These are phyloP conservation scores for Planoprotostelium fungivorum DNA, from an alignment of 78 protist genomes.

Conservation along the genomic window DNA sequence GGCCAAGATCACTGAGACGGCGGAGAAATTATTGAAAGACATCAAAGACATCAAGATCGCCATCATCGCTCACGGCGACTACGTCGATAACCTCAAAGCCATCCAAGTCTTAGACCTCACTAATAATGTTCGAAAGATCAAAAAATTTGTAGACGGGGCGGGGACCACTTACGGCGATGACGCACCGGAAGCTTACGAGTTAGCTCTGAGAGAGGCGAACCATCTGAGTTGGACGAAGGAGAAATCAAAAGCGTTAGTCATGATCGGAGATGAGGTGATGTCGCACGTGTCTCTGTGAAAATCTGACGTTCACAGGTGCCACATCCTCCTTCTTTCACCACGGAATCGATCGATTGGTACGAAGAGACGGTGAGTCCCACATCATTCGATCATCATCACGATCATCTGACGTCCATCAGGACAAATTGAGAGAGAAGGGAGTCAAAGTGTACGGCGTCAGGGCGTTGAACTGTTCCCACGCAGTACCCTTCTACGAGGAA, in stretches of 20 bases:
- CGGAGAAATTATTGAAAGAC: constrained; percentile 25
- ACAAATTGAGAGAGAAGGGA: constrained; percentile 18
- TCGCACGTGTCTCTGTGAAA: not conserved
- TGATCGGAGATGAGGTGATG: constrained; percentile 33
- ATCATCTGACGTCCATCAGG: not conserved
- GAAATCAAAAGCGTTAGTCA: constrained; percentile 46
- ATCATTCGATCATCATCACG: not conserved
- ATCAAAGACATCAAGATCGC: constrained; percentile 36
- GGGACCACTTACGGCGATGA: constrained; percentile 37
- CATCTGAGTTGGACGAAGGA: constrained; percentile 18
- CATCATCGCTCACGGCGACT: constrained; percentile 52
- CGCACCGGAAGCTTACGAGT: constrained; percentile 54
- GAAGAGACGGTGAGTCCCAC: constrained; percentile 11
- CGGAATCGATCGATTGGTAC: constrained; percentile 12
- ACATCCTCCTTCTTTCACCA: constrained; percentile 45
- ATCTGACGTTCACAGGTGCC: constrained; percentile 3
- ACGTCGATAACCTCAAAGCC: constrained; percentile 17
- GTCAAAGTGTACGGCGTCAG: constrained; percentile 55
- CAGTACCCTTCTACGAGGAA: constrained; percentile 36
- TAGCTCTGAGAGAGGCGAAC: constrained; percentile 25
- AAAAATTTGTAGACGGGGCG: constrained; percentile 13
- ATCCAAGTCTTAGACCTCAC: constrained; percentile 21
- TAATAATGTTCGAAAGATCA: constrained; percentile 2
- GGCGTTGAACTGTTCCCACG: constrained; percentile 5
- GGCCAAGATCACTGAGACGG: constrained; percentile 15